Evolutionary conservation across 2,329 filamentous ascomycete genomes (phyloP), one percentile per base, ranked within the genome.

Genomic region (Pseudopyricularia javanii): DNA sequence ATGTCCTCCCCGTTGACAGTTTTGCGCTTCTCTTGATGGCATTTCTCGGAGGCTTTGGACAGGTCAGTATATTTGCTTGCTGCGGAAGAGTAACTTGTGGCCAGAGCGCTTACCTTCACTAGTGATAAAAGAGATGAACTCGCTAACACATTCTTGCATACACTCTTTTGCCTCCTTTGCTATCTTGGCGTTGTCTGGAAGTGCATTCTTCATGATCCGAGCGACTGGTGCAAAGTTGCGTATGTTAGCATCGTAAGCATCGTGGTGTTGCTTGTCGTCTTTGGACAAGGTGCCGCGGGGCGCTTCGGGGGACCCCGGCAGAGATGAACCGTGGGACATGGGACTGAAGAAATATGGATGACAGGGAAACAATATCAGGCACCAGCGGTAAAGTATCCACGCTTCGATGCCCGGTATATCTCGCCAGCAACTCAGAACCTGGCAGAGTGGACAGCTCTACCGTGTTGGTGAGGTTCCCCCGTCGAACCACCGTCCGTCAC

Each of bases 121-220:
- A 34, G 93, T 98, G 66, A 98, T 97, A 76, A 98, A 98, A 7
- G 89, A 95, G 74, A 98, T 98, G 70, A 98, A 98, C 73, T 98
- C 93, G 82, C 91, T 96, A 55, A 98, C 93, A 66, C 93, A 98
- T 70, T 98, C 93, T 70, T 98, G 93, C 93, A 98, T 97, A 72
- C 93, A 98, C 68, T 98, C 93, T 70, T 98, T 98, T 53, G 93
- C 93, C 68, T 98, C 93, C 68, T 98, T 98, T 55, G 91, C 91
- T 56, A 98, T 98, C 73, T 98, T 98, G 60, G 93, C 93, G 66
- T 98, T 98, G 59, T 98, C 93, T 51, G 93, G 93, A 49, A 98
- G 78, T 7, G 93, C 93, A 62, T 90, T 86, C 71, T 98, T 98
- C 93, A 98, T 98, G 69, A 98, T 97, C 54, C 93, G 86, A 59